A percentile compares a stretch with the other conserved stretches of the same genome.
Conservation (phyloP, 73 alveolate species). For the Tetrahymena borealis region DNA sequence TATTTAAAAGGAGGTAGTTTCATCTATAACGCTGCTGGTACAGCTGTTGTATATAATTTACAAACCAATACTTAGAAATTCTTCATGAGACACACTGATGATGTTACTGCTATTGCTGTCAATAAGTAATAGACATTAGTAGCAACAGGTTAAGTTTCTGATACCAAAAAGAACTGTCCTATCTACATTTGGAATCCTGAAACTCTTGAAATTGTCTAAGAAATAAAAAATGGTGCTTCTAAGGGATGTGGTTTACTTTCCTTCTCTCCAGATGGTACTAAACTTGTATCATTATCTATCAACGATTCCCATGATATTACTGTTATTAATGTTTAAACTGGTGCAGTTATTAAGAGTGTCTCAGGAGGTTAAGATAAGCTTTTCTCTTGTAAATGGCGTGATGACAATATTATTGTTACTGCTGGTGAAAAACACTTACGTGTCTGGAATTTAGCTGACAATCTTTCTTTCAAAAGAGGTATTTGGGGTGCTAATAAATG, state of each 20-base stretch:
- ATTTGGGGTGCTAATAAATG: slow-evolving; percentile 57
- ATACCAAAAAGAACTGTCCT: slow-evolving; percentile 75
- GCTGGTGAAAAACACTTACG: slow-evolving; percentile 88
- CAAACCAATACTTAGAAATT: slow-evolving; percentile 50
- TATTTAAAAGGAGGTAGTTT: slow-evolving; percentile 59
- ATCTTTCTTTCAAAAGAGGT: slow-evolving; percentile 62
- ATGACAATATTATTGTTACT: slow-evolving; percentile 80
- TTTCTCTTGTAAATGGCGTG: slow-evolving; percentile 67
- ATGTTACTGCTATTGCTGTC: slow-evolving; percentile 69
- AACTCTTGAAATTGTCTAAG: slow-evolving; percentile 69
- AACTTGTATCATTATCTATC: slow-evolving; percentile 74
- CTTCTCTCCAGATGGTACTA: slow-evolving; percentile 85
- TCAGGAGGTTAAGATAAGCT: slow-evolving; percentile 79
- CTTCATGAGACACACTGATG: slow-evolving; percentile 72
- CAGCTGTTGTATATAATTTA: slow-evolving; percentile 68
- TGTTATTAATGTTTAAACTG: slow-evolving; percentile 61
- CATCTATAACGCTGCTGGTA: slow-evolving; percentile 84
- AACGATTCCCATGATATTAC: slow-evolving; percentile 89
- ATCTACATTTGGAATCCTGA: slow-evolving; percentile 86
- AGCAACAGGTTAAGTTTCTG: slow-evolving; percentile 73
- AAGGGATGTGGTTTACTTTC: slow-evolving; percentile 83
- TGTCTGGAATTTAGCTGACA: slow-evolving; percentile 60
- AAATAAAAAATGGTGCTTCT: slow-evolving; percentile 64
- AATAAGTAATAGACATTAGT: slow-evolving; percentile 48
- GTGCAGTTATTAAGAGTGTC: slow-evolving; percentile 53